These are phyloP conservation scores for Candida ficus DNA, from an alignment of 805 yeast genomes.

Conservation along the genomic window DNA sequence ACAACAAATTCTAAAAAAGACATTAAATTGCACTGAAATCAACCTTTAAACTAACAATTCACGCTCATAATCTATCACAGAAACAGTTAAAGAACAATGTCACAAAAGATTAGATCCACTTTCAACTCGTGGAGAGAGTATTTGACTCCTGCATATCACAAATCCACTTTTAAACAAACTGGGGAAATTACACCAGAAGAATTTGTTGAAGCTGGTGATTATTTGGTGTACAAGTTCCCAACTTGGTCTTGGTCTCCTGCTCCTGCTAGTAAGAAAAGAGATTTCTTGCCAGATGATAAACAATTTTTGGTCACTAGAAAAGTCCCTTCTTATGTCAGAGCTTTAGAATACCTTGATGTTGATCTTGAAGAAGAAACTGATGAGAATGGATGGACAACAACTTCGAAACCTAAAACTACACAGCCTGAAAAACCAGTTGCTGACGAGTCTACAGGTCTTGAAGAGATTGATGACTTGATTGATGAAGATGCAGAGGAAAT, in stretches of 20 bases:
- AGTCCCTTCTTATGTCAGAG: slow-evolving; percentile 82
- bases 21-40: no score
- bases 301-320: slow-evolving; percentile 85
- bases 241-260: slow-evolving; percentile 92
- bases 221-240: slow-evolving; percentile 84
- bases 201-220: slow-evolving; percentile 92
- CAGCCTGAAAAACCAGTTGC: slow-evolving; percentile 8
- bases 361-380: slow-evolving; percentile 34
- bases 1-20: no score
- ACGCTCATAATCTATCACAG: no score
- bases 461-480: slow-evolving; percentile 45
- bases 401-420: slow-evolving; percentile 23
- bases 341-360: slow-evolving; percentile 43
- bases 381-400: slow-evolving; percentile 57
- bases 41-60: no score
- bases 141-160: slow-evolving; percentile 82
- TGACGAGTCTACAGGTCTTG: slow-evolving; percentile 19
- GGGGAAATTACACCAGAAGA: slow-evolving; percentile 97
- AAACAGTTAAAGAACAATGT: no score
- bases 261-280: slow-evolving; percentile 47
- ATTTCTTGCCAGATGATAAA: slow-evolving; percentile 79
- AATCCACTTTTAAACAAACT: slow-evolving; percentile 77
- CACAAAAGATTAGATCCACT: slow-evolving; percentile 53
- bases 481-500: slow-evolving; percentile 39
- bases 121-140: slow-evolving; percentile 85